A percentile compares a stretch with the other conserved stretches of the same genome.
Evolutionary conservation across 2,329 filamentous ascomycete genomes (phyloP).

Genomic region (Fusarium haematococcum): DNA sequence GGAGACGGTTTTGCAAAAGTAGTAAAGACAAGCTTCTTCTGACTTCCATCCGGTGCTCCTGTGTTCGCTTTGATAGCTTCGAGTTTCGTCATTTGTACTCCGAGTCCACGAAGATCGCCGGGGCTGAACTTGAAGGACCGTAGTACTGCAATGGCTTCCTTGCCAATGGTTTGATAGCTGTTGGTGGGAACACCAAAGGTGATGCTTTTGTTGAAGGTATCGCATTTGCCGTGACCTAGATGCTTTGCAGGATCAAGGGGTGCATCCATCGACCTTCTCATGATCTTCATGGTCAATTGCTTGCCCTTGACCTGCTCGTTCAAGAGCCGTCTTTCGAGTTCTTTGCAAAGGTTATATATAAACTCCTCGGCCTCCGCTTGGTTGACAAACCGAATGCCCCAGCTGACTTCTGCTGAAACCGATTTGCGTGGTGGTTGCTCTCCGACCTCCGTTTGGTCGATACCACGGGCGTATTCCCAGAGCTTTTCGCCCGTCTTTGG

Average conservation of each 20-base stretch:
- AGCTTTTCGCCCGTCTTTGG: constrained; percentile 94
- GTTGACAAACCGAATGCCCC: constrained; percentile 94
- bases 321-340: constrained; percentile 82
- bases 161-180: constrained; percentile 75
- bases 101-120: constrained; percentile 91
- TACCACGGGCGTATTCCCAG: constrained; percentile 89
- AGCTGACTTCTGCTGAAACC: constrained; percentile 96
- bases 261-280: constrained; percentile 87
- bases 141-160: constrained; percentile 87
- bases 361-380: constrained; percentile 96
- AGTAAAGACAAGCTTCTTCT: constrained; percentile 82
- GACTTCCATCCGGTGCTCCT: constrained; percentile 76
- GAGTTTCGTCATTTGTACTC: constrained; percentile 92
- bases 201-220: constrained; percentile 90
- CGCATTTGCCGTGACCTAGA: constrained; percentile 94
- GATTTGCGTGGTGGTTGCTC: constrained; percentile 90
- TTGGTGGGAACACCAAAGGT: constrained; percentile 88
- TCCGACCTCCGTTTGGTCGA: constrained; percentile 87
- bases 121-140: constrained; percentile 86
- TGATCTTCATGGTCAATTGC: constrained; percentile 93
- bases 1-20: constrained; percentile 56
- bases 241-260: constrained; percentile 93
- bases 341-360: constrained; percentile 83
- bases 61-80: constrained; percentile 76
- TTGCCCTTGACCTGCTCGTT: constrained; percentile 89